Conservation (phyloP, 768 basidiomycete species). For the Rhizopogon vulgaris region DNA sequence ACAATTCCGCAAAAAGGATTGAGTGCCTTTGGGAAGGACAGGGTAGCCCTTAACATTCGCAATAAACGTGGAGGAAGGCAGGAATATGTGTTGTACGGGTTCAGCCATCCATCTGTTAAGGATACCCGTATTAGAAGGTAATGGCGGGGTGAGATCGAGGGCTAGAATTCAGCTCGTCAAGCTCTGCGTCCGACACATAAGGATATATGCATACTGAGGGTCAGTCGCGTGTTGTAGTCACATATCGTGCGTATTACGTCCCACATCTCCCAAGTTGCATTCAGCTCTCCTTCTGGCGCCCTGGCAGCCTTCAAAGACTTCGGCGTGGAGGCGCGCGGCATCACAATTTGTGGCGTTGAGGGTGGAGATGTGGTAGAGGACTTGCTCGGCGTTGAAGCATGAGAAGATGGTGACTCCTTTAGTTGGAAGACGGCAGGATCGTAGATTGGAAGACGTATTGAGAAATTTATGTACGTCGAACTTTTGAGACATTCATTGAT, state of each 20-base stretch:
- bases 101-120: slow-evolving; percentile 90
- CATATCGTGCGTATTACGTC: slow-evolving; percentile 89
- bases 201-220: slow-evolving; percentile 48
- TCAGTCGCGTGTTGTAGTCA: slow-evolving; percentile 70
- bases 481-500: slow-evolving; percentile 72
- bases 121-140: slow-evolving; percentile 72
- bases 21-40: slow-evolving; percentile 89
- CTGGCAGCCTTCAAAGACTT: slow-evolving; percentile 22
- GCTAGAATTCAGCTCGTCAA: slow-evolving; percentile 41
- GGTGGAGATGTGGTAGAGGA: slow-evolving; percentile 7
- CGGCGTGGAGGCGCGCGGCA: slow-evolving; percentile 18
- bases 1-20: slow-evolving; percentile 83
- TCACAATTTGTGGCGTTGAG: slow-evolving; percentile 13
- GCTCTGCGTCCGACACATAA: slow-evolving; percentile 3
- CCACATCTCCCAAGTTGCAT: slow-evolving; percentile 97
- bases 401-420: slow-evolving; percentile 18
- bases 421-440: slow-evolving; percentile 59
- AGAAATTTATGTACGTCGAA: slow-evolving; percentile 69
- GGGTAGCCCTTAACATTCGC: slow-evolving; percentile 96
- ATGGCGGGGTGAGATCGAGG: slow-evolving; percentile 83
- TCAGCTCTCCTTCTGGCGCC: slow-evolving; percentile 51
- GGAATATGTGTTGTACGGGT: slow-evolving; percentile 80
- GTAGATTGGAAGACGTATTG: slow-evolving; percentile 79
- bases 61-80: slow-evolving; percentile 89
- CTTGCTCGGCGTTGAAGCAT: slow-evolving; percentile 8